phyloP scores from a whole-genome alignment of 805 yeast species.

The Suhomyces prunicola region DNA sequence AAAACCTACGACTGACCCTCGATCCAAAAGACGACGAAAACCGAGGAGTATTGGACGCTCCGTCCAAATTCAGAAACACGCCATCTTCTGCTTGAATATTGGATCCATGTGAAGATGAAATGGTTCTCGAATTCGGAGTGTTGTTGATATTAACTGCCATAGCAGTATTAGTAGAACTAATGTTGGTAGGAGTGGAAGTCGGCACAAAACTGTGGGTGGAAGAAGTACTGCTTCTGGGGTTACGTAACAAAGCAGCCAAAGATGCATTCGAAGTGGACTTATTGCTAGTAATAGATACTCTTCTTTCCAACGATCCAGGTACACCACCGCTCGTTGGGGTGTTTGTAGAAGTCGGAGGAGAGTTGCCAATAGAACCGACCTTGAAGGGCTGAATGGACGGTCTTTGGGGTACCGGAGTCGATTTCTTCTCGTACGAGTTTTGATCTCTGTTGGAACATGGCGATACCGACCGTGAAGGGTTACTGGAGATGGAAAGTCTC shows the following conservation, averaged over 20 bases:
- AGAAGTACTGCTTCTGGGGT: constrained; percentile 46
- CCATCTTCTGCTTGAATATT: constrained; percentile 21
- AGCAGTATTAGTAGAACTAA: constrained; percentile 3
- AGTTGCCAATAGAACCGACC: constrained; percentile 53
- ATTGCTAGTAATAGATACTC: constrained; percentile 43
- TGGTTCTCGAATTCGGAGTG: constrained; percentile 32
- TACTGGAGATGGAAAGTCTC: constrained; percentile 11
- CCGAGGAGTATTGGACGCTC: constrained; percentile 44
- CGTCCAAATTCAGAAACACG: constrained; percentile 18
- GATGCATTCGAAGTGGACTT: constrained; percentile 52
- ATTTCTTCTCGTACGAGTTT: constrained; percentile 4
- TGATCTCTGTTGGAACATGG: constrained; percentile 16
- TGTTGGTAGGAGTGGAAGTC: constrained; percentile 11
- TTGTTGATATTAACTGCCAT: constrained; percentile 6
- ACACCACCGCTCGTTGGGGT: constrained; percentile 9
- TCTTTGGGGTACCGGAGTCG: constrained; percentile 15
- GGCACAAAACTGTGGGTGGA: constrained; percentile 31
- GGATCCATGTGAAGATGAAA: constrained; percentile 41
- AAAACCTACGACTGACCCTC: constrained; percentile 51
- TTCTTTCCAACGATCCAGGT: constrained; percentile 32
- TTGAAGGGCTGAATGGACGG: constrained; percentile 58
- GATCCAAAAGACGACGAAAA: constrained; percentile 74
- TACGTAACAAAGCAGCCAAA: constrained; percentile 49
- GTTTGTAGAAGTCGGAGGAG: constrained; percentile 34
- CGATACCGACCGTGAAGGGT: constrained; percentile 21